Conservation (phyloP, 257 asterid genomes). For the Ajuga chamaepitys region DNA sequence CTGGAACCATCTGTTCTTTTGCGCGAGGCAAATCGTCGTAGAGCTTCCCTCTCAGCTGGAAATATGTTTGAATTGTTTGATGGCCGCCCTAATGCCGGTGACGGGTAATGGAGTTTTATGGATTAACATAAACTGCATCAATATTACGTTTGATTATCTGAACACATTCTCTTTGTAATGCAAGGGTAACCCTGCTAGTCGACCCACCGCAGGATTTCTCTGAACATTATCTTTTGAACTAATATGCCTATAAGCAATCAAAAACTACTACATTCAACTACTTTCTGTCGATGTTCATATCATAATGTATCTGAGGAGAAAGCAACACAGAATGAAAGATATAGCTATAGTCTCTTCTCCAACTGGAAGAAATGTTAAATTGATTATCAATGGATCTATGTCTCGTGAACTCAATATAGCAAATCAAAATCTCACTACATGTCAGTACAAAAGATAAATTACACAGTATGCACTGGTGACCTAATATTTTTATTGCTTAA, state of each 20-base stretch:
- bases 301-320: constrained; percentile 9
- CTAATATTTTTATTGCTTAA: background rate
- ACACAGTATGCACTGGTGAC: background rate
- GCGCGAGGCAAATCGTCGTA: constrained; percentile 96
- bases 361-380: background rate
- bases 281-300: constrained; percentile 2
- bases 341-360: background rate
- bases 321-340: background rate
- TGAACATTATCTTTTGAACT: constrained; percentile 3
- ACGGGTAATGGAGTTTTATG: constrained; percentile 49
- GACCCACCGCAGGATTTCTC: constrained; percentile 1
- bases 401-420: background rate
- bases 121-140: constrained; percentile 13
- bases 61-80: constrained; percentile 78
- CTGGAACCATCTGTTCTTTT: constrained; percentile 93
- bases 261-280: background rate
- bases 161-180: background rate
- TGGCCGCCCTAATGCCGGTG: constrained; percentile 51
- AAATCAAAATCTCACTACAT: background rate
- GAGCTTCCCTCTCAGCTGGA: constrained; percentile 99
- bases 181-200: constrained; percentile 14
- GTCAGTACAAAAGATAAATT: background rate
- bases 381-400: background rate
- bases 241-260: constrained; percentile 6
- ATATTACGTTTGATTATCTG: background rate